Percentiles rank a stretch among this genome's conserved stretches.
phyloP scores from a whole-genome alignment of 1,139 yeast genomes.

The Suhomyces chickasaworum region DNA sequence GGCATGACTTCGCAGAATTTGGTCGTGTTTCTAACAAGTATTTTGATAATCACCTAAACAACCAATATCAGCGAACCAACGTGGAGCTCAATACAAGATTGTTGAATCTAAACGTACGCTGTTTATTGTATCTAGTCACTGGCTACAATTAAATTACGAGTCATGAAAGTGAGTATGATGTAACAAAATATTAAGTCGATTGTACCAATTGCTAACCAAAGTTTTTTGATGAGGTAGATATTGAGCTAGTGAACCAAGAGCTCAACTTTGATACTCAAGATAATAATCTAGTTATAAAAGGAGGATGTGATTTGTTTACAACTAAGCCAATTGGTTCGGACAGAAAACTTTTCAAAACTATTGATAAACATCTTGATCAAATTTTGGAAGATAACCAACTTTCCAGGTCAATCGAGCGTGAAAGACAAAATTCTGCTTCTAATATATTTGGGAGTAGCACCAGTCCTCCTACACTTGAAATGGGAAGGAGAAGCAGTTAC shows the following conservation, averaged over 20 bases:
- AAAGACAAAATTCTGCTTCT: slow-evolving; percentile 40
- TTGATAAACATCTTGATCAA: slow-evolving; percentile 78
- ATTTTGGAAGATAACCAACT: slow-evolving; percentile 58
- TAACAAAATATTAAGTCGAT: background rate
- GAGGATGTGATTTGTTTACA: slow-evolving; percentile 93
- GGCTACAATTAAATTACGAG: background rate
- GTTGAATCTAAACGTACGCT: background rate
- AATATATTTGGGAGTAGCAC: slow-evolving; percentile 42
- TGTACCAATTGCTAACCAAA: slow-evolving; percentile 31
- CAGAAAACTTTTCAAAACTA: slow-evolving; percentile 80
- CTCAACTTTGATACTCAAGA: slow-evolving; percentile 87
- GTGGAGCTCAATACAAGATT: background rate
- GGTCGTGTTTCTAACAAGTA: slow-evolving; percentile 3
- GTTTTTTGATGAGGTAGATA: slow-evolving; percentile 91
- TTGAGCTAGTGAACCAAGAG: slow-evolving; percentile 84
- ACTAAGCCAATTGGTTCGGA: slow-evolving; percentile 93
- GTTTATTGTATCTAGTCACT: background rate
- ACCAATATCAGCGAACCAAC: slow-evolving; percentile 10
- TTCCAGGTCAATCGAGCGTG: slow-evolving; percentile 44
- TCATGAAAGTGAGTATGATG: slow-evolving; percentile 22
- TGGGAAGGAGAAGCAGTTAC: slow-evolving; percentile 25
- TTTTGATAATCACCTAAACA: slow-evolving; percentile 21
- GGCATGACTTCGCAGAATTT: background rate
- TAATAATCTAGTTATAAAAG: slow-evolving; percentile 68
- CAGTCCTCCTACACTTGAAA: slow-evolving; percentile 26